Percentiles rank a stretch among this genome's conserved stretches.
Conservation (phyloP, 116 monocot genomes). For the Zostera marina region DNA sequence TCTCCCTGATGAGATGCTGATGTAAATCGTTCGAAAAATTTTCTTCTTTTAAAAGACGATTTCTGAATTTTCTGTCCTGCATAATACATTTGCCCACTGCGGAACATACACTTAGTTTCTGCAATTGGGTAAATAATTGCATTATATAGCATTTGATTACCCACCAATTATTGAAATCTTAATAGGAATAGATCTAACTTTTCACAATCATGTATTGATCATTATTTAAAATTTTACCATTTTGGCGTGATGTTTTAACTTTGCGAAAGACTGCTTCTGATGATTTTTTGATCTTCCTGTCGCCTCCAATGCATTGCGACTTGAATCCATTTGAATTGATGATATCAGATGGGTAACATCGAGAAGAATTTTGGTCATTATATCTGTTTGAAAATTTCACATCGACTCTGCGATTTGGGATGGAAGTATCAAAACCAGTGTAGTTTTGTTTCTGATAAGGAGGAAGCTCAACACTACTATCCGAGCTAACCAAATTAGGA, state of each 20-base stretch:
- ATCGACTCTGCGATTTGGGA: background rate
- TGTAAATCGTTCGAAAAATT: slow-evolving; percentile 18
- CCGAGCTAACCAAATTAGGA: slow-evolving; percentile 38
- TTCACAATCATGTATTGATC: slow-evolving; percentile 14
- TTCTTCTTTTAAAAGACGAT: slow-evolving; percentile 48
- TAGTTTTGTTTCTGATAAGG: background rate
- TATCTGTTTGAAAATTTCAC: slow-evolving; percentile 26
- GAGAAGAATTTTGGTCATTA: slow-evolving; percentile 61
- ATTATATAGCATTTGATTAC: background rate
- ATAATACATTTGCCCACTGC: slow-evolving; percentile 45
- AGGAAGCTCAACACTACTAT: slow-evolving; percentile 45
- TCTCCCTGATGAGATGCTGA: slow-evolving; percentile 5
- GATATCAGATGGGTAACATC: slow-evolving; percentile 32
- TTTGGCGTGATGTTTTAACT: slow-evolving; percentile 12
- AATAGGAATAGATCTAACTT: no score
- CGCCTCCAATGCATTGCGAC: slow-evolving; percentile 25
- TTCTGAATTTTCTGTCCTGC: slow-evolving; percentile 40
- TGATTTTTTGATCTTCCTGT: slow-evolving; percentile 38
- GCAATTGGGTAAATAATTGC: slow-evolving; percentile 12
- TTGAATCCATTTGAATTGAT: slow-evolving; percentile 14
- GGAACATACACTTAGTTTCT: slow-evolving; percentile 32
- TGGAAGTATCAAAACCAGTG: slow-evolving; percentile 1
- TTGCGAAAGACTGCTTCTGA: slow-evolving; percentile 33
- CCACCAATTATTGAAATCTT: background rate
- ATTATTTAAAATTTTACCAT: slow-evolving; percentile 22